Evolutionary conservation across 495 filamentous ascomycete genomes (phyloP), one percentile per base, ranked within the genome.

Genomic region (Podospora fimiseda): DNA sequence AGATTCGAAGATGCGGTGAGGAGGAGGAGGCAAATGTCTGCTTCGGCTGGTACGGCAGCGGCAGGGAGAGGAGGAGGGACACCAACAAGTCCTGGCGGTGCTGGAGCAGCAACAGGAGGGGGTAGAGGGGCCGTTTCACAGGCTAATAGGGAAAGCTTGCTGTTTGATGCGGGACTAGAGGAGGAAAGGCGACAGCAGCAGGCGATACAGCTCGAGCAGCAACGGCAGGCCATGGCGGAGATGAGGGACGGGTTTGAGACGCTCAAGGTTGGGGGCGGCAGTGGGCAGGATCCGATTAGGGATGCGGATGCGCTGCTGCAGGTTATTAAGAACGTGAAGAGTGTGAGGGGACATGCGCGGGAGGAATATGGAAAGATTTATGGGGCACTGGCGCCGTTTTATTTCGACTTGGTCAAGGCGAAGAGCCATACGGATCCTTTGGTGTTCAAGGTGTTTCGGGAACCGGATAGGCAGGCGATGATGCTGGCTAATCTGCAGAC

Each of bases 351-450:
- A 11, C 77, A 85, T 64, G 93, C 93, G 16, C 78, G 90, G 48
- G 83, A 90, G 60, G 90, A 97, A 68, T 97, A 90, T 66, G 93
- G 86, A 19, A 91, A 85, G 65, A 80, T 96, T 23, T 95, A 97
- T 70, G 85, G 83, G 15, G 89, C 89, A 9, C 72, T 97, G 55
- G 87, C 84, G 38, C 90, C 89, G 9, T 89, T 94, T 59, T 97
- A 97, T 69, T 76, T 84, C 44, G 89, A 96, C 60, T 83, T 96
- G 40, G 82, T 74, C 3, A 73, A 71, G 51, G 83, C 84, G 14
- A 83, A 79, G 58, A 84, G 79, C 16, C 90, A 95, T 59, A 80
- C 84, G 9, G 88, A 96, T 48, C 88, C 87, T 4, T 70, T 89
- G 22, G 76, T 99, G 2, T 97, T 96, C 64, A 79, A 85, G 53